Evolutionary conservation across 768 basidiomycete genomes (phyloP), one percentile per base, ranked within the genome.

Genomic region (Amyloporia xantha): DNA sequence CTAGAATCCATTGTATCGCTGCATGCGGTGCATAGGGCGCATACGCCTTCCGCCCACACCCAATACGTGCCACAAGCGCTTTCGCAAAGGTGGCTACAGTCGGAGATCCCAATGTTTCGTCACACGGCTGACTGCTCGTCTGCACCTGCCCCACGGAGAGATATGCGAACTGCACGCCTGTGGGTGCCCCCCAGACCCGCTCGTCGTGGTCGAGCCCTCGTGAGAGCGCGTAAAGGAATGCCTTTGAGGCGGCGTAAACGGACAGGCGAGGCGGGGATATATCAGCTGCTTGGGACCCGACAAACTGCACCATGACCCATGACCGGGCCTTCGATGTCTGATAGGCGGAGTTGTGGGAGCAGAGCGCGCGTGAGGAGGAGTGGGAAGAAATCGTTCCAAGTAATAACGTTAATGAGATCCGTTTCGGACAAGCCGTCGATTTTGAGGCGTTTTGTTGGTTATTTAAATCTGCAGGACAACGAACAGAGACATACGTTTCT

Each of bases 331-430:
- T 38, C 41, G 23, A 25, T 42, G 39, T 53, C 53, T 19, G 53
- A 43, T 28, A 52, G 47, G n/a, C 62, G 62, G 13, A 64, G 59
- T 17, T 54, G 49, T 5, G 62, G 62, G 21, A 64, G 61, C 33
- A 64, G 52, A 11, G 55, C 59, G 39, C 62, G 62, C 11, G 59
- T 57, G 44, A 64, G 58, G 48, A 59, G 44, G 43, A 59, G 52
- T 1, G 61, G 54, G 58, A 64, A 64, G 37, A 56, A 44, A 1
- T 53, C 51, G 50, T 59, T 61, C 35, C 49, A 37, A 41, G 43
- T 52, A 37, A 62, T 35, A 39, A 57, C 44, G 36, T 38, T 26
- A 23, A 58, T 46, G 28, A 62, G 49, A 26, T 50, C 49, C 2
- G 50, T 41, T 30, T 54, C 56, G 6, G 51, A 39, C 21, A 50